Evolutionary conservation across 768 basidiomycete genomes (phyloP).

Genomic region (Gloeopeniophorella convolvens): DNA sequence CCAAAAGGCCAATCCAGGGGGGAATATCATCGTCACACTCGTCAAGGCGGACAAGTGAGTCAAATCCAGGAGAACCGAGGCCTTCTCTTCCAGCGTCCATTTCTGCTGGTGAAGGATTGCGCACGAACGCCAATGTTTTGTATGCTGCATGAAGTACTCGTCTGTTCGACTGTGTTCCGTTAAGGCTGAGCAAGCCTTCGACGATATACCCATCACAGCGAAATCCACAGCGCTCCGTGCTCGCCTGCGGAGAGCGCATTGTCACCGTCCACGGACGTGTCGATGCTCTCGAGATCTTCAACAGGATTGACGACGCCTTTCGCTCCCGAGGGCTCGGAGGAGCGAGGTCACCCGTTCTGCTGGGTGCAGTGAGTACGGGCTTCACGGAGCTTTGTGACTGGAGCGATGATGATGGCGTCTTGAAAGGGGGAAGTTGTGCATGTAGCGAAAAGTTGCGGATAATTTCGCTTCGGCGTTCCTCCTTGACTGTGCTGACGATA

Average conservation of each 20-base stretch:
- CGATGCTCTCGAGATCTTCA: constrained; percentile 56
- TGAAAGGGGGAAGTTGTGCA: constrained; percentile 49
- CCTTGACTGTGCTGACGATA: constrained; percentile 53
- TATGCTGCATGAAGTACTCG: constrained; percentile 59
- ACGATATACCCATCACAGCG: constrained; percentile 61
- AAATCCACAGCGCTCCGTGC: constrained; percentile 66
- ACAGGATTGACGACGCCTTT: constrained; percentile 53
- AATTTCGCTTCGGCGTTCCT: constrained; percentile 47
- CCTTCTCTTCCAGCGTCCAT: constrained; percentile 60
- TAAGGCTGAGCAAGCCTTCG: constrained; percentile 57
- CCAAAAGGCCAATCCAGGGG: constrained; percentile 43
- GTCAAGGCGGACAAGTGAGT: constrained; percentile 49
- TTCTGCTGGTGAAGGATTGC: constrained; percentile 35
- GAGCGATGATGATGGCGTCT: constrained; percentile 13
- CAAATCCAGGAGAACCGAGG: constrained; percentile 58
- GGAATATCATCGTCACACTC: constrained; percentile 25
- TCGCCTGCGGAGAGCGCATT: constrained; percentile 45
- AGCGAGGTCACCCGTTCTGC: constrained; percentile 30
- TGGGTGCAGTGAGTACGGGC: not conserved
- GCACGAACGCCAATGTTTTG: constrained; percentile 39
- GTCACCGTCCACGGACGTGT: constrained; percentile 28
- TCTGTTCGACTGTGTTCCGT: constrained; percentile 55
- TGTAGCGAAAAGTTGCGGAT: constrained; percentile 68
- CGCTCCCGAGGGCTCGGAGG: constrained; percentile 53
- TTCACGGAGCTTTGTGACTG: not conserved